These are phyloP conservation scores for Pichia sp. DNA, from an alignment of 1,139 yeast species.

Conservation along the genomic window DNA sequence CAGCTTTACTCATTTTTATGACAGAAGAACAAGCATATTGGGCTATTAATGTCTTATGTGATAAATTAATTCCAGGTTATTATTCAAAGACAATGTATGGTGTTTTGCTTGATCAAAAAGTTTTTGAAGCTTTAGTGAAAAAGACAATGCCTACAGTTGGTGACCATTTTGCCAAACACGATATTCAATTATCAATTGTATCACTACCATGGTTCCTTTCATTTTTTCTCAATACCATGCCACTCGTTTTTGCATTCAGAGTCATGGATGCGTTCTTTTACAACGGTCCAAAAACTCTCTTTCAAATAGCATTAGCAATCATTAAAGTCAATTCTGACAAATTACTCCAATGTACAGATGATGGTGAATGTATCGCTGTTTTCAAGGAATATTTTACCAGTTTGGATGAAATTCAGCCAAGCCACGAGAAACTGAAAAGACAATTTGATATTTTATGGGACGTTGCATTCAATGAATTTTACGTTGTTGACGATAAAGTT, in stretches of 20 bases:
- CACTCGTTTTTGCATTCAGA: slow-evolving; percentile 88
- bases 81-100: slow-evolving; percentile 99
- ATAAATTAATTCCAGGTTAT: slow-evolving; percentile 87
- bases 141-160: slow-evolving; percentile 88
- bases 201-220: slow-evolving; percentile 97
- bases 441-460: slow-evolving; percentile 89
- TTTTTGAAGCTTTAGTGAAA: slow-evolving; percentile 86
- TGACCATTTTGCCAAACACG: slow-evolving; percentile 75
- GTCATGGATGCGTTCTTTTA: slow-evolving; percentile 88
- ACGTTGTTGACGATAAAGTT: slow-evolving; percentile 71
- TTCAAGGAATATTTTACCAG: slow-evolving; percentile 79
- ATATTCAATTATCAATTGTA: slow-evolving; percentile 92
- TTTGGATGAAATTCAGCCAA: slow-evolving; percentile 70
- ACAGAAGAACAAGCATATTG: slow-evolving; percentile 98
- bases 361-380: slow-evolving; percentile 85
- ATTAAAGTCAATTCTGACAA: slow-evolving; percentile 85
- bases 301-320: slow-evolving; percentile 92
- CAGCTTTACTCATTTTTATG: slow-evolving; percentile 89
- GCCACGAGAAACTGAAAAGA: slow-evolving; percentile 64
- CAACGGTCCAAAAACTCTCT: slow-evolving; percentile 86
- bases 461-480: slow-evolving; percentile 89
- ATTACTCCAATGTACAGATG: slow-evolving; percentile 78
- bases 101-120: slow-evolving; percentile 88
- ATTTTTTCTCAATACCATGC: slow-evolving; percentile 89
- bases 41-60: slow-evolving; percentile 84